phyloP scores from a whole-genome alignment of 139 green algal genomes.

The Zygnema cylindricum region DNA sequence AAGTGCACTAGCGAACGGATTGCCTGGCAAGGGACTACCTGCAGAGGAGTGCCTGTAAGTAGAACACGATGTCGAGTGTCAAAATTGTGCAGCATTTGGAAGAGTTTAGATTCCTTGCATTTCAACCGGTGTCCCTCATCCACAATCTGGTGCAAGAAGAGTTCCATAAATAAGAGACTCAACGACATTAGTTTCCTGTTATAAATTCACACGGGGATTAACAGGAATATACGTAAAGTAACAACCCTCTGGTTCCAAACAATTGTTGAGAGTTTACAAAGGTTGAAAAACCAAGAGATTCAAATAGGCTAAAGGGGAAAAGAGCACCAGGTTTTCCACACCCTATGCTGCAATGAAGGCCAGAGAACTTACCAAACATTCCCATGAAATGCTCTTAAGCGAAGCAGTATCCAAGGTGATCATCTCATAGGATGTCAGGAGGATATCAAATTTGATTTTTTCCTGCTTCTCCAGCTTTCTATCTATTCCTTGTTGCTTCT shows the following conservation, averaged over 20 bases:
- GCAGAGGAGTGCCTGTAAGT: slow-evolving; percentile 85
- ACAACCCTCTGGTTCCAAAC: too few relatives aligned
- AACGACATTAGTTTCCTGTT: too few relatives aligned
- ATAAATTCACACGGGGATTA: too few relatives aligned
- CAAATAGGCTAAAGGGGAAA: too few relatives aligned
- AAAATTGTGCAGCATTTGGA: slow-evolving; percentile 59
- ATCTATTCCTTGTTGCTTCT: slow-evolving; percentile 19
- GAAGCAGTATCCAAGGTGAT: slow-evolving; percentile 78
- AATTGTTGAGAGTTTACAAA: too few relatives aligned
- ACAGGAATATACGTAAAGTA: too few relatives aligned
- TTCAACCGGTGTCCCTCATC: slow-evolving; percentile 86
- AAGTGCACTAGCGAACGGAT: too few relatives aligned
- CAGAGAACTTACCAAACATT: slow-evolving; percentile 74
- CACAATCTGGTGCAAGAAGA: slow-evolving; percentile 67
- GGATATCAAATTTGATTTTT: slow-evolving; percentile 76
- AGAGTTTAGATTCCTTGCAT: slow-evolving; percentile 69
- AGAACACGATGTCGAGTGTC: slow-evolving; percentile 84
- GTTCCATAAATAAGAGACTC: background rate
- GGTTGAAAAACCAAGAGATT: too few relatives aligned
- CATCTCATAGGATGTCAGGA: slow-evolving; percentile 91
- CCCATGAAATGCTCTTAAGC: slow-evolving; percentile 73
- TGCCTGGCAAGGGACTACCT: too few relatives aligned
- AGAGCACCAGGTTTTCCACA: too few relatives aligned
- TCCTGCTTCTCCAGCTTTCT: slow-evolving; percentile 49
- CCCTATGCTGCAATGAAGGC: too few relatives aligned